Evolutionary conservation across 345 rosid species (phyloP), one percentile per base, ranked within the genome.

Genomic region (Zanthoxylum bungeanum): DNA sequence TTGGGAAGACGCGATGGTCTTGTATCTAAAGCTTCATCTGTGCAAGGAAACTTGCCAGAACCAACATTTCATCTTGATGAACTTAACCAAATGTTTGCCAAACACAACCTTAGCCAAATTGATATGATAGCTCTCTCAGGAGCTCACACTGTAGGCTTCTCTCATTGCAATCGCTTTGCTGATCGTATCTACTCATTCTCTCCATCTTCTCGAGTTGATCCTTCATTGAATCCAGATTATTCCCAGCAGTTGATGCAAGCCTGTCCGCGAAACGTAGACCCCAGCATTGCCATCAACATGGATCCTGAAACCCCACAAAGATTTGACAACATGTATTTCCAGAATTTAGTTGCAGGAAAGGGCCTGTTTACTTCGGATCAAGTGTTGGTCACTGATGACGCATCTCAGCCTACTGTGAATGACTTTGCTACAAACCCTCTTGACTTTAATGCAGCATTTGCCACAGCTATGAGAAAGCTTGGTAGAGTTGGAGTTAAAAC

Each of bases 81-180:
- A 58, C 87, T 92, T 4, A 81, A 68, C 19, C 1, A 84, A 2
- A 72, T 86, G 1, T 95, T 95, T 50, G 87, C 84, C 52, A 78
- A 66, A 7, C 64, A 91, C 80, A 73, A 66, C 68, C 93, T 95
- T 2, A 84, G 68, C 21, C 84, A 87, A 56, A 34, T 74, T 17
- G 98, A 95, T 65, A 87, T 90, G 99, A 82, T 95, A 59, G 97
- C 98, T 12, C 91, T 95, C 33, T 95, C 96, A 0, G 99, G 97
- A n/a, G 93, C 90, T 10, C 99, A 95, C 67, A 92, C 98, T 0
- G 6, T 95, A 4, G 98, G 98, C 51, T 92, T 91, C 83, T 91
- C 98, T 52, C 97, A 92, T 66, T 95, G 96, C 79, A 10, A 52
- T 65, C 89, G 91, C 57, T 88, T 95, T 3, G 78, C 89, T 1